Evolutionary conservation across 345 rosid genomes (phyloP).

Genomic region (Raphanus sativus): DNA sequence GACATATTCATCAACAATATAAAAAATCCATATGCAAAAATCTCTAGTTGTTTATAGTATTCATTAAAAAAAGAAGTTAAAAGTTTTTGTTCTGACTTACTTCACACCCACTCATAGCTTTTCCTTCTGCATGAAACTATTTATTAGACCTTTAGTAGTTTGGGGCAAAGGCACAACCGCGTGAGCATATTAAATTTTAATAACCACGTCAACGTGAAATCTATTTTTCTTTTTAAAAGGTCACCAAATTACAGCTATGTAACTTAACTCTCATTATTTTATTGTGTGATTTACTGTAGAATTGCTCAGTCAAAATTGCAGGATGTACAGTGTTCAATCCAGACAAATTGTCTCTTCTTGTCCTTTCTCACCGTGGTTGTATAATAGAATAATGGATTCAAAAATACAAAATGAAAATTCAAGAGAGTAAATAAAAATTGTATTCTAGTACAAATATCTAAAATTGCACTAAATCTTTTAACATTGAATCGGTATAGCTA

Average conservation of each 20-base stretch:
- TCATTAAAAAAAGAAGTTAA: not conserved
- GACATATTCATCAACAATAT: not conserved
- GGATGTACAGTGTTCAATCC: not conserved
- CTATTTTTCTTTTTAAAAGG: not conserved
- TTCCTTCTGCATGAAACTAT: not conserved
- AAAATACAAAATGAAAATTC: not conserved
- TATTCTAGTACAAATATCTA: not conserved
- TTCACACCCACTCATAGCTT: not conserved
- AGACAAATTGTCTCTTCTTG: not conserved
- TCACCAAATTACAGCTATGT: not conserved
- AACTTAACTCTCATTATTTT: not conserved
- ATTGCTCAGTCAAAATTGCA: not conserved
- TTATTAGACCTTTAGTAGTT: not conserved
- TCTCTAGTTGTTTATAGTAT: not conserved
- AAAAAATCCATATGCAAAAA: not conserved
- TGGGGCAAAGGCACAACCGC: not conserved
- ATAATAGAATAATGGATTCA: not conserved
- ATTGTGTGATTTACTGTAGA: not conserved
- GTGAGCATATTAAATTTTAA: not conserved
- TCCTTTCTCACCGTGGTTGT: not conserved
- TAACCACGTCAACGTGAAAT: not conserved
- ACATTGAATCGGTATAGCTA: not conserved
- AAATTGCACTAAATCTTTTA: not conserved
- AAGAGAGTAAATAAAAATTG: not conserved
- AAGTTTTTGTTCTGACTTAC: not conserved